Evolutionary conservation across 139 green algal species (phyloP).

Genomic region (Astrephomene gubernaculifera): DNA sequence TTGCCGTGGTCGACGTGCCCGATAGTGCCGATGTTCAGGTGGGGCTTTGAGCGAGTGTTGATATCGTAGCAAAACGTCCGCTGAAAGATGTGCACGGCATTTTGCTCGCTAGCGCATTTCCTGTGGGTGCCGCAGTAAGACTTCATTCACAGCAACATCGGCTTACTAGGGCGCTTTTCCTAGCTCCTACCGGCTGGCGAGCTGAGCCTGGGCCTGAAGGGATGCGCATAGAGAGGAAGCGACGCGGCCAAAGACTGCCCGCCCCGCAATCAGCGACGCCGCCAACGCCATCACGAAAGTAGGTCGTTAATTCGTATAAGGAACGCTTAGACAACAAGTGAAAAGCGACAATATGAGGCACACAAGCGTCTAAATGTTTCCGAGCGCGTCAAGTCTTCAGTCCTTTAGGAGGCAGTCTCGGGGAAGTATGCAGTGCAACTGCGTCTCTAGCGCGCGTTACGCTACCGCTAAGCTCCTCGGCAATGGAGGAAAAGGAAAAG

Average conservation of each 20-base stretch:
- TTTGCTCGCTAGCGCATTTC: background rate
- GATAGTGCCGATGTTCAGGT: conserved; percentile 99
- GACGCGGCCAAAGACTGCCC: background rate
- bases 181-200: background rate
- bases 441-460: too few species aligned
- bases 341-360: too few species aligned
- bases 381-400: too few species aligned
- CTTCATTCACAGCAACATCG: background rate
- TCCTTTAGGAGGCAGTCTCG: too few species aligned
- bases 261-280: background rate
- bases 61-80: conserved; percentile 82
- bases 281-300: background rate
- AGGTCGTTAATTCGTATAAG: background rate
- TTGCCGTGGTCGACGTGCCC: conserved; percentile 99
- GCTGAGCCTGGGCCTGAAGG: background rate
- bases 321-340: too few species aligned
- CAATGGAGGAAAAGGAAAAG: too few species aligned
- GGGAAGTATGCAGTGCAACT: too few species aligned
- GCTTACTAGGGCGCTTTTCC: background rate
- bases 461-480: too few species aligned
- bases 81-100: background rate
- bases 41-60: conserved; percentile 92
- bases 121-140: background rate
- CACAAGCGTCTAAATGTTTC: too few species aligned
- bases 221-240: background rate